These are phyloP conservation scores for Chlorella sp. DNA, from an alignment of 139 green algal genomes.

Conservation along the genomic window DNA sequence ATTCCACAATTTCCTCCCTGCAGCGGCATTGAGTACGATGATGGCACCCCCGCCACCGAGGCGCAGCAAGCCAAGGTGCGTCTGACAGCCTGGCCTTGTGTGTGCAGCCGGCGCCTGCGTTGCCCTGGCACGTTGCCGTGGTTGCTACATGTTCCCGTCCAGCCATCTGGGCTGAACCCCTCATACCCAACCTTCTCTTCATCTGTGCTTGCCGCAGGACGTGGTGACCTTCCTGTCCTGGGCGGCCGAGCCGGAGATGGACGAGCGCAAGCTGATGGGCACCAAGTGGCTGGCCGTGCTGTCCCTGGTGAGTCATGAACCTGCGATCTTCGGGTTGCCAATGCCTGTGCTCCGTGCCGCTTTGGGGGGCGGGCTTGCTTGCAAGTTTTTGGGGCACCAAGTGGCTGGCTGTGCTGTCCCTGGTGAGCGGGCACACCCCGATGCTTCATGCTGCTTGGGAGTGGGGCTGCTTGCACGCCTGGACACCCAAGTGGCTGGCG, in stretches of 20 bases:
- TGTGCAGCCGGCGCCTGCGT: too few relatives aligned
- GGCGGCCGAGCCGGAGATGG: conserved; percentile 90
- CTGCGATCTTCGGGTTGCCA: neutral
- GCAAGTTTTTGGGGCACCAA: conserved; percentile 81
- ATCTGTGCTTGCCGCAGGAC: too few relatives aligned
- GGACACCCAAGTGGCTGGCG: conserved; percentile 96
- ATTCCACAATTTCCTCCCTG: too few relatives aligned
- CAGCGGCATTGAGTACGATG: conserved; percentile 96
- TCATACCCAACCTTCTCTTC: too few relatives aligned
- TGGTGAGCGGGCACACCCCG: conserved; percentile 58
- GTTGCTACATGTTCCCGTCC: too few relatives aligned
- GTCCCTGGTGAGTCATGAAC: conserved; percentile 62
- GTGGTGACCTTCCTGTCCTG: conserved; percentile 93
- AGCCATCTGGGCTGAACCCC: too few relatives aligned
- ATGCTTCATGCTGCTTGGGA: neutral
- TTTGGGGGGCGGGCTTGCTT: neutral
- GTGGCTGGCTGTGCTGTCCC: conserved; percentile 85
- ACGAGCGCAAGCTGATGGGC: conserved; percentile 98
- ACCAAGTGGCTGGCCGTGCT: conserved; percentile 95
- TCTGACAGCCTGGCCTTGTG: neutral
- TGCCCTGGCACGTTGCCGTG: too few relatives aligned
- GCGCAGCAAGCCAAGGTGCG: conserved; percentile 91
- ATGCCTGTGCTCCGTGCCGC: neutral
- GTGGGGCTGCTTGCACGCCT: neutral
- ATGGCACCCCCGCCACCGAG: conserved; percentile 94